Percentiles rank a stretch among this genome's conserved stretches.
These are phyloP conservation scores for Aquilaria yunnanensis DNA, from an alignment of 345 rosid genomes.

Conservation along the genomic window DNA sequence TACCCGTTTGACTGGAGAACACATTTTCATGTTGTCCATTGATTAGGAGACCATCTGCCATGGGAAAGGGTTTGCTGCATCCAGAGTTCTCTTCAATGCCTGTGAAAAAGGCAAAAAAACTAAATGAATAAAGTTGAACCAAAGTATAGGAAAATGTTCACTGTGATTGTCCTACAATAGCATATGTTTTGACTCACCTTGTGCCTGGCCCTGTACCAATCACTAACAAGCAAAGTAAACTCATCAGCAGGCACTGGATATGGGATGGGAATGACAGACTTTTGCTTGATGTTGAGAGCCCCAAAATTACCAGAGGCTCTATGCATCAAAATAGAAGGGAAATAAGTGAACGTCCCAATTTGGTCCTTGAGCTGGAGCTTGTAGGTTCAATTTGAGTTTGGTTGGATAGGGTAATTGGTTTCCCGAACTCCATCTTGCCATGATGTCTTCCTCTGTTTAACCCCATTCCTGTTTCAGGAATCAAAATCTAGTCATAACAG, in stretches of 20 bases:
- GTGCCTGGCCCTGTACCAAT: constrained; percentile 47
- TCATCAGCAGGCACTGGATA: constrained; percentile 47
- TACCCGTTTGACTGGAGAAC: constrained; percentile 62
- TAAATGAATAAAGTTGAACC: no score
- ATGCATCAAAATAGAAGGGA: constrained; percentile 33
- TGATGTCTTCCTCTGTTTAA: constrained; percentile 42
- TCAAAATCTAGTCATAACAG: background rate
- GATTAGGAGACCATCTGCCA: constrained; percentile 57
- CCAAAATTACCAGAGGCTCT: constrained; percentile 46
- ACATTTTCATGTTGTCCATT: constrained; percentile 44
- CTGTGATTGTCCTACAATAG: no score
- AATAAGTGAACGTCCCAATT: constrained; percentile 33
- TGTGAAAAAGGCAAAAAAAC: constrained; percentile 15
- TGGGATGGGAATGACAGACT: constrained; percentile 49
- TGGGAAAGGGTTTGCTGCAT: constrained; percentile 66
- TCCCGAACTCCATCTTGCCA: constrained; percentile 52
- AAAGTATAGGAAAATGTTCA: no score
- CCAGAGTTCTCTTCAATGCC: constrained; percentile 43
- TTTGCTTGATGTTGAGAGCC: constrained; percentile 37
- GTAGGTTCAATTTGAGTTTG: constrained; percentile 34
- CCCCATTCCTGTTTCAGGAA: constrained; percentile 29
- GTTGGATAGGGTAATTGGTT: constrained; percentile 37
- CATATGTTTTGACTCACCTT: constrained; percentile 11
- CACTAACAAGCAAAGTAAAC: constrained; percentile 48
- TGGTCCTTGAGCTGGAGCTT: constrained; percentile 38